These are phyloP conservation scores for Ramalina peruviana DNA, from an alignment of 495 filamentous ascomycete genomes.

Conservation along the genomic window DNA sequence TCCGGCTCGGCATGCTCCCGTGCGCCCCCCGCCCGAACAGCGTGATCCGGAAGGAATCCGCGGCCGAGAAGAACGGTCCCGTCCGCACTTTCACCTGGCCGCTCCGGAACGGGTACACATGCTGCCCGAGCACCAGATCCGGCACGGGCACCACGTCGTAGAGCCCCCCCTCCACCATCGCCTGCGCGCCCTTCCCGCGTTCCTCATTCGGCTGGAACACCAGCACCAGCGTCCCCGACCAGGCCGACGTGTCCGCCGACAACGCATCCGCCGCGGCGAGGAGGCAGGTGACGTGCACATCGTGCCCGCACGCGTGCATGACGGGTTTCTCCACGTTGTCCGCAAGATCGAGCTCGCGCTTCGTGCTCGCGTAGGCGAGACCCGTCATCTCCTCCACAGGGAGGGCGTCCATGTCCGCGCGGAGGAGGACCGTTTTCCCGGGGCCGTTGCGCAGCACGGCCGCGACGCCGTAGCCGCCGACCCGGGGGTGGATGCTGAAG, in stretches of 20 bases:
- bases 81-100: conserved; percentile 27
- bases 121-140: conserved; percentile 37
- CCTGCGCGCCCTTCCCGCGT: conserved; percentile 34
- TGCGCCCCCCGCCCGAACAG: conserved; percentile 40
- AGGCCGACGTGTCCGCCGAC: conserved; percentile 17
- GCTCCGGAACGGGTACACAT: conserved; percentile 34
- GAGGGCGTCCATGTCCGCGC: conserved; percentile 42
- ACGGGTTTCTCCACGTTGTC: conserved; percentile 32
- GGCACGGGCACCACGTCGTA: conserved; percentile 34
- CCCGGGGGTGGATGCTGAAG: conserved; percentile 14
- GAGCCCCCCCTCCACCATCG: conserved; percentile 40
- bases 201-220: conserved; percentile 44
- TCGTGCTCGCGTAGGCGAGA: conserved; percentile 33
- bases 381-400: conserved; percentile 37
- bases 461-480: conserved; percentile 35
- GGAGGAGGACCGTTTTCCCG: conserved; percentile 35
- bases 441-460: conserved; percentile 32
- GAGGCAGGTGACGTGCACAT: conserved; percentile 42
- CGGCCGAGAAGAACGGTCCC: conserved; percentile 28
- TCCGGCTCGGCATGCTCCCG: conserved; percentile 35
- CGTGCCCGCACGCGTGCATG: conserved; percentile 45
- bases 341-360: conserved; percentile 25
- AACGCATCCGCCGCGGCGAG: conserved; percentile 35
- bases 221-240: conserved; percentile 39
- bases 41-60: conserved; percentile 37